A percentile compares a stretch with the other conserved stretches of the same genome.
phyloP scores from a whole-genome alignment of 495 filamentous ascomycete genomes.

The Rhizodiscina lignyota region DNA sequence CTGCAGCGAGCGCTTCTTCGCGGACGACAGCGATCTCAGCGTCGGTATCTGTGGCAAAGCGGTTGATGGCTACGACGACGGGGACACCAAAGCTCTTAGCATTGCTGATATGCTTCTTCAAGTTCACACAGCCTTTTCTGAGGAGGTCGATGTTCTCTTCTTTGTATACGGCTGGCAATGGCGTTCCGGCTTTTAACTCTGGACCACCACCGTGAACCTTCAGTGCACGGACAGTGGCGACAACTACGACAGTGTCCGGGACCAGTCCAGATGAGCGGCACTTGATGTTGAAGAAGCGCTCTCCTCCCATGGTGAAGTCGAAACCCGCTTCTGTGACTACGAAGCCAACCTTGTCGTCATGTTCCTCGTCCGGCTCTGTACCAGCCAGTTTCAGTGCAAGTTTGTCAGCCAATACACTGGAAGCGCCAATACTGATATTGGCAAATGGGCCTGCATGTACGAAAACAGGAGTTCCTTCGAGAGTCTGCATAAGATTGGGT shows the following conservation, averaged over 20 bases:
- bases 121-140: constrained; percentile 76
- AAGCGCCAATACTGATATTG: constrained; percentile 94
- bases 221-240: constrained; percentile 85
- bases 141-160: constrained; percentile 88
- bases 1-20: constrained; percentile 82
- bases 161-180: constrained; percentile 70
- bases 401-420: constrained; percentile 86
- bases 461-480: constrained; percentile 93
- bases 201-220: constrained; percentile 96
- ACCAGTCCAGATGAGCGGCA: constrained; percentile 85
- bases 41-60: constrained; percentile 82
- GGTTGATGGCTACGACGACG: constrained; percentile 96
- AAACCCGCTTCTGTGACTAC: constrained; percentile 98
- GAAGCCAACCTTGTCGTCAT: constrained; percentile 70
- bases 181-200: constrained; percentile 69
- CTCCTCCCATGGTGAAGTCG: constrained; percentile 98
- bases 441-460: constrained; percentile 96
- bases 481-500: constrained; percentile 94
- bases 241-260: constrained; percentile 85
- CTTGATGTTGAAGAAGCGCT: constrained; percentile 99
- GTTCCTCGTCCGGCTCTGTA: constrained; percentile 86
- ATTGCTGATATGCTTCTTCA: constrained; percentile 86
- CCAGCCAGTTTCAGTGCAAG: constrained; percentile 90
- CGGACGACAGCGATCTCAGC: constrained; percentile 79
- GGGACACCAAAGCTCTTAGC: constrained; percentile 78